Evolutionary conservation across 2,329 filamentous ascomycete species (phyloP).

Genomic region (Chaetomium sp.): DNA sequence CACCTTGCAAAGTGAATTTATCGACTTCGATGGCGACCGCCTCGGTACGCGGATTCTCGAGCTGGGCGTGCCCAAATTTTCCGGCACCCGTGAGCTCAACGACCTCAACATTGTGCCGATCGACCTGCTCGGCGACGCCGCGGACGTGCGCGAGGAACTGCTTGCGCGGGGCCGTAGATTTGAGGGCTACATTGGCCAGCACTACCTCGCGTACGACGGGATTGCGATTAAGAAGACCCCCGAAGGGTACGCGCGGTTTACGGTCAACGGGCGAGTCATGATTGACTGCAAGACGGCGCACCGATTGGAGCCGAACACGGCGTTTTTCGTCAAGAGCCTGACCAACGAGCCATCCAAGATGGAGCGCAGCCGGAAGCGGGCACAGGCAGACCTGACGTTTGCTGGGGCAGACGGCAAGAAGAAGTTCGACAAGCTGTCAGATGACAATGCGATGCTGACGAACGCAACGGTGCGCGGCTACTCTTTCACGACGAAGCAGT

Average conservation of each 20-base stretch:
- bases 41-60: constrained; percentile 26
- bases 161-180: constrained; percentile 30
- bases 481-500: constrained; percentile 16
- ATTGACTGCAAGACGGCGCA: constrained; percentile 33
- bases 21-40: constrained; percentile 33
- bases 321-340: constrained; percentile 7
- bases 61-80: constrained; percentile 27
- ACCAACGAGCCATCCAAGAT: constrained; percentile 1
- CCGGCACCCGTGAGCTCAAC: constrained; percentile 23
- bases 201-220: constrained; percentile 16
- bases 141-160: constrained; percentile 22
- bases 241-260: constrained; percentile 18
- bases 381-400: background rate
- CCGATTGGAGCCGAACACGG: constrained; percentile 24
- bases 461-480: constrained; percentile 22
- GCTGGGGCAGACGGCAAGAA: constrained; percentile 1
- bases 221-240: constrained; percentile 21
- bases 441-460: constrained; percentile 19
- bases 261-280: constrained; percentile 32
- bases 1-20: constrained; percentile 22
- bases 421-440: constrained; percentile 14
- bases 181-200: constrained; percentile 29
- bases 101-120: constrained; percentile 28
- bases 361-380: constrained; percentile 6
- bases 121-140: constrained; percentile 24